These are phyloP conservation scores for Phytopythium boreale DNA, from an alignment of 352 stramenopile genomes.

Conservation along the genomic window DNA sequence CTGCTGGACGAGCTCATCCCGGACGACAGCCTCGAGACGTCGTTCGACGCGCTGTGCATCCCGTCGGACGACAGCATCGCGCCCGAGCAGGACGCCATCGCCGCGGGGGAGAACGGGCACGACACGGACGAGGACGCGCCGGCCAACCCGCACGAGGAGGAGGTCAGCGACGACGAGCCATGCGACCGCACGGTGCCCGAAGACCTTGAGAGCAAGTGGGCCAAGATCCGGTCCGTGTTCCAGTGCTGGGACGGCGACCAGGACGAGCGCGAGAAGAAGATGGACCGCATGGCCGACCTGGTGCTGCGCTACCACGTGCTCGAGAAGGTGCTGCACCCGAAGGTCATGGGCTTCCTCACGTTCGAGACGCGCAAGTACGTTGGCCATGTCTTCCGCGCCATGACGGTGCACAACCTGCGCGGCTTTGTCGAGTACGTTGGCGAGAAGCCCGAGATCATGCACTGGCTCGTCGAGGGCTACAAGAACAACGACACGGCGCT, in stretches of 20 bases:
- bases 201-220: constrained; percentile 70
- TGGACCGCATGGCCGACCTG: constrained; percentile 76
- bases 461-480: constrained; percentile 73
- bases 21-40: constrained; percentile 50
- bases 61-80: constrained; percentile 21
- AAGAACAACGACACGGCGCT: constrained; percentile 67
- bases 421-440: constrained; percentile 59
- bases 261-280: constrained; percentile 69
- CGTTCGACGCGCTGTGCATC: constrained; percentile 47
- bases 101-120: constrained; percentile 13
- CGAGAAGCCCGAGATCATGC: constrained; percentile 65
- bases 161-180: constrained; percentile 59
- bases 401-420: constrained; percentile 69
- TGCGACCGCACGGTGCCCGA: constrained; percentile 65
- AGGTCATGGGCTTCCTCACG: constrained; percentile 65
- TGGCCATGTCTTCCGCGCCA: constrained; percentile 66
- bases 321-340: constrained; percentile 69
- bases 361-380: constrained; percentile 87
- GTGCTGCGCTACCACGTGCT: constrained; percentile 68
- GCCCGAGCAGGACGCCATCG: constrained; percentile 20
- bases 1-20: constrained; percentile 55
- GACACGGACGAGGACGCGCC: constrained; percentile 25
- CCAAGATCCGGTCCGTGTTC: constrained; percentile 72
- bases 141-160: constrained; percentile 31
- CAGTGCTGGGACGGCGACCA: constrained; percentile 74